Evolutionary conservation across 176 grass and related monocot species (phyloP), one percentile per base, ranked within the genome.

Genomic region (Musa itinerans): DNA sequence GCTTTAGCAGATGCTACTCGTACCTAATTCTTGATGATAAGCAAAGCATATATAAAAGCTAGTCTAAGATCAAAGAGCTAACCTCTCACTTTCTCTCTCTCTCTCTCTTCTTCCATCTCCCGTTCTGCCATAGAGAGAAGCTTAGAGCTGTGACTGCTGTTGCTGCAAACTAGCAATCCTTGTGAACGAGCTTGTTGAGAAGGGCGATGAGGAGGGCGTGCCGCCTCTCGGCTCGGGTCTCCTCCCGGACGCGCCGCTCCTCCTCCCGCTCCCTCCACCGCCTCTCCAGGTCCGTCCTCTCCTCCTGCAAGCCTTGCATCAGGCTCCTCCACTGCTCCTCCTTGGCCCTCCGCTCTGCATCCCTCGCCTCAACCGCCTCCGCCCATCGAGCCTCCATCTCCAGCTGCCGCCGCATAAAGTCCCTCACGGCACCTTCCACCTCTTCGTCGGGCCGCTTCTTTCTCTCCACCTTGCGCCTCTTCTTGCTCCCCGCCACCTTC

Each of bases 231-330:
- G 59, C 57, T 1, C 74, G 74, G 0, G 59, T 29, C 59, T 52
- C 74, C 57, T 51, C 74, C 58, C 59, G 64, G 1, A 11, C 58
- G 12, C 74, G 74, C 59, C 74, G 59, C 57, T 20, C 58, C 74
- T 76, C 74, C 74, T 76, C 74, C 57, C 10, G 43, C 58, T 76
- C 34, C 74, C 74, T 43, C 34, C 34, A 43, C 34, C 34, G 34
- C 34, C 34, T 43, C 34, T 43, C 34, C 4, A 43, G 34, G 34
- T 43, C 34, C 34, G 34, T 43, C 34, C 34, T 48, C 56, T 76
- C 56, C 58, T 20, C 34, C 74, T 24, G 57, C 56, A 76, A 51
- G 16, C 19, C 56, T 59, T 51, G 58, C 74, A 76, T 76, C n/a
- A 3, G n/a, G 12, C 12, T 50, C 74, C 74, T 19, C 59, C 74